Conservation (phyloP, 1,284 basidiomycete genomes). For the Vanrija sp. region DNA sequence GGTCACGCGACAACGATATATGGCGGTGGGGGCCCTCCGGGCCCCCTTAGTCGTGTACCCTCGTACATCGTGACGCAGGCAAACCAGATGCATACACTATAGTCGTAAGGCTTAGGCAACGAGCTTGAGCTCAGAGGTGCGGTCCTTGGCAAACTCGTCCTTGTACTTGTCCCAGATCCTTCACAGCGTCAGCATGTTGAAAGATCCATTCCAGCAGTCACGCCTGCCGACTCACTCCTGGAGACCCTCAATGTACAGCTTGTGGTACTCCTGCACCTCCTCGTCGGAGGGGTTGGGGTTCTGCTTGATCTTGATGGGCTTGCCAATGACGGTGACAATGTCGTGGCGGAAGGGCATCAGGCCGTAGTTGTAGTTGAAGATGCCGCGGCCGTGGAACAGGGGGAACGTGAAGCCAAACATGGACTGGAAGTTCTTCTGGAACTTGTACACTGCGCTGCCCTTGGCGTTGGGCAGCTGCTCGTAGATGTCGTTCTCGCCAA, state of each 20-base stretch:
- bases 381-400: slow-evolving; percentile 81
- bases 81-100: background rate
- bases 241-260: slow-evolving; percentile 85
- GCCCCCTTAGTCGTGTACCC: too few relatives aligned
- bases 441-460: slow-evolving; percentile 76
- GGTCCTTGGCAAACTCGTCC: slow-evolving; percentile 48
- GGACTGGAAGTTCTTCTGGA: slow-evolving; percentile 85
- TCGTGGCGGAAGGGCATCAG: slow-evolving; percentile 75
- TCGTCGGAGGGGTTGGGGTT: slow-evolving; percentile 75
- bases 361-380: slow-evolving; percentile 1
- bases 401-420: slow-evolving; percentile 93
- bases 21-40: too few relatives aligned
- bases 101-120: slow-evolving; percentile 27
- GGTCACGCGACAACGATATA: too few relatives aligned
- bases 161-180: slow-evolving; percentile 96
- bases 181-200: slow-evolving; percentile 5
- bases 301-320: slow-evolving; percentile 53
- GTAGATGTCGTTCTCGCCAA: slow-evolving; percentile 98
- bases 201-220: background rate
- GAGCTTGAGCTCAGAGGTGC: slow-evolving; percentile 48
- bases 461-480: slow-evolving; percentile 87
- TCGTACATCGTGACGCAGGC: too few relatives aligned
- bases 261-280: slow-evolving; percentile 74
- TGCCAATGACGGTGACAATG: slow-evolving; percentile 90
- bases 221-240: slow-evolving; percentile 58